Conservation (phyloP, 106 monocot genomes). For the Platanthera zijinensis region DNA sequence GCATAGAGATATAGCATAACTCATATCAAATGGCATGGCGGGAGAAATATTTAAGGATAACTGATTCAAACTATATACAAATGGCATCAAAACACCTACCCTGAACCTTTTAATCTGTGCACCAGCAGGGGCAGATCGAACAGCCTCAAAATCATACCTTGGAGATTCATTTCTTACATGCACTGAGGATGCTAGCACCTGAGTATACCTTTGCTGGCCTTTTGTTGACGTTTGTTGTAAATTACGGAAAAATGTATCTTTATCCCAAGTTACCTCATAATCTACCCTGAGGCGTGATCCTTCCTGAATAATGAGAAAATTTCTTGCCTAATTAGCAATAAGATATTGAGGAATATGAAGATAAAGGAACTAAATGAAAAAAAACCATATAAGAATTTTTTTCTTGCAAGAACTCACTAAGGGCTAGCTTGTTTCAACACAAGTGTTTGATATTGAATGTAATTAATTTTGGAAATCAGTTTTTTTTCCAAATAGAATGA, state of each 20-base stretch:
- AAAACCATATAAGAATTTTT: too few species aligned
- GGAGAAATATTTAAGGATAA: too few species aligned
- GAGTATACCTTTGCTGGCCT: constrained; percentile 31
- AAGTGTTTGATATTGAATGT: too few species aligned
- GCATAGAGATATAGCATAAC: too few species aligned
- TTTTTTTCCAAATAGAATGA: too few species aligned
- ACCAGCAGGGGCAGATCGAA: constrained; percentile 15
- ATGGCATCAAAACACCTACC: constrained; percentile 25
- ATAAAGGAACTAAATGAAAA: not conserved
- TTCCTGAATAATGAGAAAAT: constrained; percentile 36
- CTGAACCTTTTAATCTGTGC: constrained; percentile 44
- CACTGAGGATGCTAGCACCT: constrained; percentile 4
- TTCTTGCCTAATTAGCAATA: not conserved
- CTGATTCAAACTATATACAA: too few species aligned
- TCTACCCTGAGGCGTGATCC: constrained; percentile 91
- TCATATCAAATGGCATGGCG: too few species aligned
- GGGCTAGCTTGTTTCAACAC: too few species aligned
- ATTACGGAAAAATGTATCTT: constrained; percentile 45
- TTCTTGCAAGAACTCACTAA: too few species aligned
- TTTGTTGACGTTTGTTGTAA: constrained; percentile 20
- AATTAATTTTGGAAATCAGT: too few species aligned
- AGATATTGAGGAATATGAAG: not conserved
- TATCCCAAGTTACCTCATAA: constrained; percentile 82
- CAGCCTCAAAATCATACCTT: constrained; percentile 17
- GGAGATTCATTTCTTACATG: constrained; percentile 25